Conservation (phyloP, 805 yeast genomes). For the Candida sakaeoensis region DNA sequence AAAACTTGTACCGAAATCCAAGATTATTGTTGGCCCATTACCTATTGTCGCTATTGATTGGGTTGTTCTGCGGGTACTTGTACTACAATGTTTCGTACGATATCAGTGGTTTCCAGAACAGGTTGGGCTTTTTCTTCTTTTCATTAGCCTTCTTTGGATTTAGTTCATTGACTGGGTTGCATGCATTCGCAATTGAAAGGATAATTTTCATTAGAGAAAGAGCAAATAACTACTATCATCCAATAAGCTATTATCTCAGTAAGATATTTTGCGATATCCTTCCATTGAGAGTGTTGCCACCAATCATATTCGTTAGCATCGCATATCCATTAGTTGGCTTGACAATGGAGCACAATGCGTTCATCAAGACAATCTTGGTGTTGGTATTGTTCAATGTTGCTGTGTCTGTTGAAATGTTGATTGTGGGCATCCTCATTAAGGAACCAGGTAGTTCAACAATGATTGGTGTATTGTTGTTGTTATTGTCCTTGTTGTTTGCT, state of each 20-base stretch:
- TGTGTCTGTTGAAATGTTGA: constrained; percentile 76
- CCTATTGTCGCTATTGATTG: constrained; percentile 69
- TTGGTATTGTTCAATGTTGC: constrained; percentile 83
- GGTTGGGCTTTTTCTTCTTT: constrained; percentile 91
- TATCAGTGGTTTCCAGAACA: constrained; percentile 93
- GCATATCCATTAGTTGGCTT: constrained; percentile 89
- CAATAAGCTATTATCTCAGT: constrained; percentile 78
- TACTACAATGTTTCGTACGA: constrained; percentile 83
- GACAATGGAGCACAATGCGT: constrained; percentile 71
- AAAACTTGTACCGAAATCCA: constrained; percentile 90
- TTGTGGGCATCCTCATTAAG: constrained; percentile 81
- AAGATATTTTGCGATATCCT: constrained; percentile 86
- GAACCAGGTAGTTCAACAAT: constrained; percentile 93
- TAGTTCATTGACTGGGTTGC: constrained; percentile 86
- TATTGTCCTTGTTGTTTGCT: constrained; percentile 87
- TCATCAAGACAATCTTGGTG: constrained; percentile 63
- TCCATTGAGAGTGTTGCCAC: constrained; percentile 94
- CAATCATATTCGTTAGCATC: constrained; percentile 71
- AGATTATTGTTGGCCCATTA: constrained; percentile 83
- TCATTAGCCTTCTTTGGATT: constrained; percentile 89
- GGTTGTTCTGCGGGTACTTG: constrained; percentile 78
- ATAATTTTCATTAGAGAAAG: constrained; percentile 88
- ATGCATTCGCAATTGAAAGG: constrained; percentile 84
- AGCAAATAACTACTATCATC: constrained; percentile 90
- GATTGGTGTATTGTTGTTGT: constrained; percentile 75